Evolutionary conservation across 2,329 filamentous ascomycete genomes (phyloP).

Genomic region (Hymenoscyphus scutula): DNA sequence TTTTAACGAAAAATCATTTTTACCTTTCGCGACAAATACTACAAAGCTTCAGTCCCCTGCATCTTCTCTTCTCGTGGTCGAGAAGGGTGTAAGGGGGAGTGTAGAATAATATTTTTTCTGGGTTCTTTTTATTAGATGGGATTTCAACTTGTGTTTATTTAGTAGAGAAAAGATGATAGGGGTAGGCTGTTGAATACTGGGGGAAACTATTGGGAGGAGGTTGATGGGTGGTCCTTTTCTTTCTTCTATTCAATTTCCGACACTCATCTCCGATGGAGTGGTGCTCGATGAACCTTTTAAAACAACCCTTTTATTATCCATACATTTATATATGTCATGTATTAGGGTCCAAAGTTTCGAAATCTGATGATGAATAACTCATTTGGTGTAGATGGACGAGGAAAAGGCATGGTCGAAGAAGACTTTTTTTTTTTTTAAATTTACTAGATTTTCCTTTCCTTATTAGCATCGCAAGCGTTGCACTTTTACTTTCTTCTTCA

Average conservation of each 20-base stretch:
- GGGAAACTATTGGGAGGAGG: neutral
- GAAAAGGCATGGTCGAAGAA: neutral
- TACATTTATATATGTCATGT: slow-evolving; percentile 4
- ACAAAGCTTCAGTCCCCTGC: neutral
- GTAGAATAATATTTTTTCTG: slow-evolving; percentile 1
- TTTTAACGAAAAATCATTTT: neutral
- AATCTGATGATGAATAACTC: neutral
- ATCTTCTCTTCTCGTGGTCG: neutral
- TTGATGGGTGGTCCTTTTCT: neutral
- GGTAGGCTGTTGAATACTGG: neutral
- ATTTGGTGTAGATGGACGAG: neutral
- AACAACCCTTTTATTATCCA: slow-evolving; percentile 2
- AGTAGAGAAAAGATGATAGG: neutral
- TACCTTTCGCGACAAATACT: slow-evolving; percentile 3
- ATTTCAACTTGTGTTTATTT: neutral
- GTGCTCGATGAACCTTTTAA: slow-evolving; percentile 2
- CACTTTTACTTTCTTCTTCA: neutral
- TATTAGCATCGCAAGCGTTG: neutral
- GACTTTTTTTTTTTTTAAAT: neutral
- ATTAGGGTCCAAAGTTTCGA: neutral
- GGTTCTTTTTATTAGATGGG: slow-evolving; percentile 1
- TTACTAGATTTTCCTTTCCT: neutral
- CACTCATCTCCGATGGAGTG: slow-evolving; percentile 1
- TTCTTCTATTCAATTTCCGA: slow-evolving; percentile 1
- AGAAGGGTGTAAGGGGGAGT: neutral